phyloP scores from a whole-genome alignment of 202 grass and related monocot species.

The Saccharum hybrid region DNA sequence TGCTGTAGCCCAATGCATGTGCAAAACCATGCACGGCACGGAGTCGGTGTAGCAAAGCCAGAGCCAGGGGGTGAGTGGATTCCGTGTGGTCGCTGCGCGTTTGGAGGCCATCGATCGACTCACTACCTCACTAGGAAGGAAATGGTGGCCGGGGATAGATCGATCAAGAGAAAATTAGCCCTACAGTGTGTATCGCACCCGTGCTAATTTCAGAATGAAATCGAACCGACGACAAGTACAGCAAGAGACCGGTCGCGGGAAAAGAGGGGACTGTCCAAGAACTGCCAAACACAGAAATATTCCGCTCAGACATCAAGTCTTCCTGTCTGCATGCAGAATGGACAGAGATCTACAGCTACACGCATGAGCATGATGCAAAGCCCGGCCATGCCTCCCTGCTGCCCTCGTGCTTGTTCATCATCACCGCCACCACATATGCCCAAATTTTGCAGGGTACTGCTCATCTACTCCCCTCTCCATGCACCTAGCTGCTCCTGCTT shows the following conservation, averaged over 20 bases:
- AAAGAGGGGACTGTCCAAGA: neutral
- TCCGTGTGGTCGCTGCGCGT: too few species aligned
- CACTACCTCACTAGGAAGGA: too few species aligned
- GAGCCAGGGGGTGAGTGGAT: too few species aligned
- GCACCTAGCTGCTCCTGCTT: neutral
- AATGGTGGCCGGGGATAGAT: too few species aligned
- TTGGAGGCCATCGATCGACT: too few species aligned
- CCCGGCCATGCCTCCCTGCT: constrained; percentile 4
- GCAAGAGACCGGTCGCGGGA: neutral
- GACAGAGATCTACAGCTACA: constrained; percentile 24
- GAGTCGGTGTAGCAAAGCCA: too few species aligned
- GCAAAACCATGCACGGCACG: too few species aligned
- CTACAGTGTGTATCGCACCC: too few species aligned
- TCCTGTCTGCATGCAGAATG: constrained; percentile 39
- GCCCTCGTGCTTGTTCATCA: constrained; percentile 29
- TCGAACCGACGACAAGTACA: neutral
- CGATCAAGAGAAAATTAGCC: too few species aligned
- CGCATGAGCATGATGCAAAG: constrained; percentile 5
- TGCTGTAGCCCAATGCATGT: too few species aligned
- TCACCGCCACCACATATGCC: constrained; percentile 42
- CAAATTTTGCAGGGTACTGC: constrained; percentile 41
- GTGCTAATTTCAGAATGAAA: too few species aligned
- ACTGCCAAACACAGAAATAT: constrained; percentile 53
- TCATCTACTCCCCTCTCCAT: neutral
- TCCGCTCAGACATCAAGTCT: constrained; percentile 38